Base-by-base conservation (phyloP, 176 grass and related monocot species). In the Aegilops speltoides region DNA sequence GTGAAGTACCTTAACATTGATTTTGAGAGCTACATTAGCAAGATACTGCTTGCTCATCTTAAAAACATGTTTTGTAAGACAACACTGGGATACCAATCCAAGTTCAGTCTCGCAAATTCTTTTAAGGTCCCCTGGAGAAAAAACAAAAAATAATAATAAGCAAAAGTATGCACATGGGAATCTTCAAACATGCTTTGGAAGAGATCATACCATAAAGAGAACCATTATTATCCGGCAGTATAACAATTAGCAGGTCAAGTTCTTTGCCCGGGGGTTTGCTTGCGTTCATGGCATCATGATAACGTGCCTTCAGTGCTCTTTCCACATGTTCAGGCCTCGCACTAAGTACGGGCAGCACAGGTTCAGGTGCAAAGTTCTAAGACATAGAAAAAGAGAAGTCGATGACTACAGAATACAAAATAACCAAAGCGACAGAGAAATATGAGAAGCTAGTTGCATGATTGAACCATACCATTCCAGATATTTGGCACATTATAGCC, bases 41-140 rank as follows among this genome's bases (percentile, higher is more conserved):
- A 98, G 89, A 89, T 95, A 98, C 86, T 98, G 96, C 77, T 93
- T 95, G 89, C 89, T 95, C 93, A 93, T 95, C 86, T 90, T 95
- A 67, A 93, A 95, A 90, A 95, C 96, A 93, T 98, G 93, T 73
- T 98, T 98, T 4, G 91, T 95, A 75, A 98, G 79, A 87, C 96
- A 98, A 88, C 96, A 98, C 60, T 98, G 96, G 65, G 96, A 95
- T 64, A 98, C 96, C 89, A 98, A 90, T 80, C 93, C 93, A 77
- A 98, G 89, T 87, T 98, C 96, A 61, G 96, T 98, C 88, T 98
- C 96, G 10, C 93, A 98, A 33, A 98, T 95, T 72, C 96, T 91
- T 80, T 98, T 98, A 50, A 98, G 86, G 87, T 98, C 96, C 68
- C 96, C 96, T 98, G 72, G 69, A 86, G 34, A n/a, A 6, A 22